Percentiles rank a stretch among this genome's conserved stretches.
Conservation (phyloP, 331 rosid species). For the Malus hybrid region DNA sequence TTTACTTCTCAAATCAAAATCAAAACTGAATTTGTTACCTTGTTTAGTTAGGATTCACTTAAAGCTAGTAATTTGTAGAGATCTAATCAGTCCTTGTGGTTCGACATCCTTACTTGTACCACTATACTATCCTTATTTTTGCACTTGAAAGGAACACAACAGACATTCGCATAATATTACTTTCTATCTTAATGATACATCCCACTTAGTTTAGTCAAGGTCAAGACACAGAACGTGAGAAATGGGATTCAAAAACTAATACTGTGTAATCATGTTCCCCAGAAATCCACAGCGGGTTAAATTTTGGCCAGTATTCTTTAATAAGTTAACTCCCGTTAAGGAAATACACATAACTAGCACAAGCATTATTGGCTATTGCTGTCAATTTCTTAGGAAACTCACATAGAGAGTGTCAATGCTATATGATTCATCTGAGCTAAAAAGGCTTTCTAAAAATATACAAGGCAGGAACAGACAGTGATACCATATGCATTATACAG, state of each 20-base stretch:
- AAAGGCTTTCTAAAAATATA: background rate
- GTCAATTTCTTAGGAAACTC: background rate
- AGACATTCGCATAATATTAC: too few relatives aligned
- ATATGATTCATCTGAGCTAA: background rate
- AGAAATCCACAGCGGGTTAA: too few relatives aligned
- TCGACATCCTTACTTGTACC: too few relatives aligned
- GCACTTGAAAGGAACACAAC: too few relatives aligned
- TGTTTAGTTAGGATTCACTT: too few relatives aligned
- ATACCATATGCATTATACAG: background rate
- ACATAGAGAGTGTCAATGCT: background rate
- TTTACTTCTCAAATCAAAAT: too few relatives aligned
- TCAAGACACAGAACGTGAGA: background rate
- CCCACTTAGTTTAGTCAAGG: background rate
- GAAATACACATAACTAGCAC: background rate
- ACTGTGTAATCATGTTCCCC: background rate
- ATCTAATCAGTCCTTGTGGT: too few relatives aligned
- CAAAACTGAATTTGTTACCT: too few relatives aligned
- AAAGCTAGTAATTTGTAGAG: too few relatives aligned
- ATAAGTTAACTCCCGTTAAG: background rate
- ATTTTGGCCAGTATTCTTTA: background rate
- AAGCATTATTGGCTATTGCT: background rate
- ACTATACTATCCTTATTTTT: too few relatives aligned
- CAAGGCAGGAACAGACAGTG: background rate
- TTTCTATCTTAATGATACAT: background rate
- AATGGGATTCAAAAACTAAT: background rate